These are phyloP conservation scores for Pseudognaphalium luteoalbum DNA, from an alignment of 129 eudicot species.

Conservation along the genomic window DNA sequence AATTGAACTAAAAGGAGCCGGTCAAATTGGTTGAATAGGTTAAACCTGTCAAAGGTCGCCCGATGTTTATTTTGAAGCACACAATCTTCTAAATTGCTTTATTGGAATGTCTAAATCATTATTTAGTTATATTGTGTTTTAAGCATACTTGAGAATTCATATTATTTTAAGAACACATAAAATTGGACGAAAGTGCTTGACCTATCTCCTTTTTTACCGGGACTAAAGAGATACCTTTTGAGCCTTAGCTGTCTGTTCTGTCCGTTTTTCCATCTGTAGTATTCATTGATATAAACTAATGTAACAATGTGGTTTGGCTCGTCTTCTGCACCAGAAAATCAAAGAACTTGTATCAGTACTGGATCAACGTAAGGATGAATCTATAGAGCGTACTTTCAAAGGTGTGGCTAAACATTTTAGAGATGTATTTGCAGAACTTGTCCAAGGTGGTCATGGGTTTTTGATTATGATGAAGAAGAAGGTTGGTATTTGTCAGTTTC, in stretches of 20 bases:
- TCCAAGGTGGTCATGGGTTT: conserved; percentile 94
- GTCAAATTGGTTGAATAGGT: neutral
- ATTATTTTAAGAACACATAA: no score
- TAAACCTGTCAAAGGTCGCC: neutral
- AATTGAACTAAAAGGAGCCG: neutral
- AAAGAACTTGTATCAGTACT: conserved; percentile 82
- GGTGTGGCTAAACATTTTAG: conserved; percentile 97
- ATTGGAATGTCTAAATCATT: no score
- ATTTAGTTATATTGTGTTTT: no score
- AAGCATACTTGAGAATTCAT: no score
- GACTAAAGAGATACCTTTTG: neutral
- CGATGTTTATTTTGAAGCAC: neutral
- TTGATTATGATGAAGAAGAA: conserved; percentile 97
- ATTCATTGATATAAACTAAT: neutral
- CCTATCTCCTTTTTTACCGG: no score
- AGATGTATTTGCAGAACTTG: conserved; percentile 95
- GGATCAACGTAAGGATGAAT: conserved; percentile 96
- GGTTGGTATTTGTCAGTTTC: conserved; percentile 40
- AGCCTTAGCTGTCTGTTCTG: neutral
- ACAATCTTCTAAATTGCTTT: neutral
- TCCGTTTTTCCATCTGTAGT: no score
- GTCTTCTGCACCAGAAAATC: conserved; percentile 67
- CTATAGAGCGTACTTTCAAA: conserved; percentile 97
- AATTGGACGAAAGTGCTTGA: no score
- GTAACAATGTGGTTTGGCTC: conserved; percentile 10